These are phyloP conservation scores for Mycena epipterygia DNA, from an alignment of 768 basidiomycete genomes.

Conservation along the genomic window DNA sequence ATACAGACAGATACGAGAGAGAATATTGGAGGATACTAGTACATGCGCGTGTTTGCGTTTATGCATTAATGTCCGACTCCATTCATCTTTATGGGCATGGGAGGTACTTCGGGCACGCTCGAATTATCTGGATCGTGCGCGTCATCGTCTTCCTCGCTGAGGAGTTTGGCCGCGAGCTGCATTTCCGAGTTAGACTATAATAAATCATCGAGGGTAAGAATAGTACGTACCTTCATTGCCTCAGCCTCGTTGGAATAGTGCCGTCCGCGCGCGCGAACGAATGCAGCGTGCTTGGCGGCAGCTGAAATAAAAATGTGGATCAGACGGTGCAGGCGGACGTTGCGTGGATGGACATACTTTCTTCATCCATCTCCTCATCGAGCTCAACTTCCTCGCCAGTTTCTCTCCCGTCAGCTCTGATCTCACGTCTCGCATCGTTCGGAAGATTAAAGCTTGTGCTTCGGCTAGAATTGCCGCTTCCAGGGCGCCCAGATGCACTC, in stretches of 20 bases:
- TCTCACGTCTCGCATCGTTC: constrained; percentile 72
- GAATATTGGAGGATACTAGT: not conserved
- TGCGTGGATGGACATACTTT: constrained; percentile 64
- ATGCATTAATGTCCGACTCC: constrained; percentile 24
- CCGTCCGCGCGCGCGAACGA: constrained; percentile 82
- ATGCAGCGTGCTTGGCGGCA: constrained; percentile 85
- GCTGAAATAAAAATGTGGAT: constrained; percentile 62
- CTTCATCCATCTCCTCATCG: constrained; percentile 91
- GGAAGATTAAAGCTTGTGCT: constrained; percentile 90
- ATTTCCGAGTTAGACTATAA: constrained; percentile 26
- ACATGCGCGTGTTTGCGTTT: constrained; percentile 3
- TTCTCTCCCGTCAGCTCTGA: constrained; percentile 68
- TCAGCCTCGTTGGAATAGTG: constrained; percentile 94
- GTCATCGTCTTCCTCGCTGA: constrained; percentile 76
- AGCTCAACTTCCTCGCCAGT: constrained; percentile 79
- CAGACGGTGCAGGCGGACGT: constrained; percentile 6
- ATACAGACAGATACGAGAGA: not conserved
- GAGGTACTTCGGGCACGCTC: constrained; percentile 22
- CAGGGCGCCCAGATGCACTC: constrained; percentile 63
- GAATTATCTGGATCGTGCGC: constrained; percentile 45
- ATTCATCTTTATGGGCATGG: constrained; percentile 28
- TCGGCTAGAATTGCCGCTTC: constrained; percentile 75
- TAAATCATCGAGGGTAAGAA: not conserved
- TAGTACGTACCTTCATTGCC: constrained; percentile 87
- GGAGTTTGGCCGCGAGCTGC: constrained; percentile 75